These are phyloP conservation scores for Monascus purpureus DNA, from an alignment of 495 filamentous ascomycete genomes.

Conservation along the genomic window DNA sequence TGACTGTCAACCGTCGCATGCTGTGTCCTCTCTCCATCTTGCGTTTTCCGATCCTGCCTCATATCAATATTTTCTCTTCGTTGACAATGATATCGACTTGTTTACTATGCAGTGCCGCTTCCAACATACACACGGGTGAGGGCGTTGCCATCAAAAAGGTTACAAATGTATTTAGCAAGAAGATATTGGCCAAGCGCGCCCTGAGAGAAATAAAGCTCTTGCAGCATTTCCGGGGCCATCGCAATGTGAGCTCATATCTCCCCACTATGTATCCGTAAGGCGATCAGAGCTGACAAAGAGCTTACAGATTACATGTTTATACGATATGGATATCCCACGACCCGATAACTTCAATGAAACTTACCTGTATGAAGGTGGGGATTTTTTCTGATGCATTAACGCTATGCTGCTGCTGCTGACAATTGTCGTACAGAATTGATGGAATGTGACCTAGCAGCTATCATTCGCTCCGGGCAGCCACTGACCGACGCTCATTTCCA, in stretches of 20 bases:
- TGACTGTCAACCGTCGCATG: neutral
- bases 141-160: constrained; percentile 99
- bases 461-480: constrained; percentile 90
- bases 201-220: constrained; percentile 96
- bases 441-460: constrained; percentile 97
- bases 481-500: constrained; percentile 95
- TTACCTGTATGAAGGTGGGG: constrained; percentile 90
- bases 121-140: constrained; percentile 79
- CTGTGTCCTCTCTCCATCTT: too few relatives aligned
- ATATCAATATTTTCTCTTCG: neutral
- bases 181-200: constrained; percentile 96
- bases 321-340: constrained; percentile 98
- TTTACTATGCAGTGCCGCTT: constrained; percentile 57
- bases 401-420: constrained; percentile 5
- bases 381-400: neutral
- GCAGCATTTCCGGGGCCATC: constrained; percentile 89
- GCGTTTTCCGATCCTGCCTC: too few relatives aligned
- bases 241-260: constrained; percentile 41
- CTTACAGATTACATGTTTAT: constrained; percentile 85
- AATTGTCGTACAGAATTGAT: constrained; percentile 59
- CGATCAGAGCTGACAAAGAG: constrained; percentile 13
- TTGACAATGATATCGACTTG: neutral
- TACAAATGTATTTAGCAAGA: constrained; percentile 99
- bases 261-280: too few relatives aligned
- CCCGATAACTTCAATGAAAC: constrained; percentile 99